phyloP scores from a whole-genome alignment of 345 rosid species.

The Abelmoschus esculentus region DNA sequence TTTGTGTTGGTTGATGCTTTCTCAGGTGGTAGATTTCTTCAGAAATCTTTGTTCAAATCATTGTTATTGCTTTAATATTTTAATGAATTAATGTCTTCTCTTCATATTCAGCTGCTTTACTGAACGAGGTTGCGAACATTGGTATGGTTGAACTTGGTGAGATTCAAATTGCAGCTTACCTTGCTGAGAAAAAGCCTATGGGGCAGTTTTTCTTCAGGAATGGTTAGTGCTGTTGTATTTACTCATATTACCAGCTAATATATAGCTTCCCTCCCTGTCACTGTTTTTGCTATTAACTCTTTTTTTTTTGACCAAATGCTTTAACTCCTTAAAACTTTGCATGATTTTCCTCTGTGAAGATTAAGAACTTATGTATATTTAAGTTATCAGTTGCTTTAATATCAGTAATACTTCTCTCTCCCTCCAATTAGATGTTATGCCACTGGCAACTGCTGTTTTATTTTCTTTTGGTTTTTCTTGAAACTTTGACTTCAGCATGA shows the following conservation, averaged over 20 bases:
- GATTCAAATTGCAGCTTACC: slow-evolving; percentile 50
- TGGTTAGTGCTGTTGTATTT: slow-evolving; percentile 37
- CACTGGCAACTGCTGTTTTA: not conserved
- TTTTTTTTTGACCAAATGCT: too few relatives aligned
- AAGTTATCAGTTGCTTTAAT: not conserved
- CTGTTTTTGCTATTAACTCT: not conserved
- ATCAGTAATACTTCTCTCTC: not conserved
- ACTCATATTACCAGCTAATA: not conserved
- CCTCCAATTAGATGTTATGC: not conserved
- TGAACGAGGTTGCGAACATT: slow-evolving; percentile 73
- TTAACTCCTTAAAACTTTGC: not conserved
- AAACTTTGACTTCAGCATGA: not conserved
- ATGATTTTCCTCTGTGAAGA: not conserved
- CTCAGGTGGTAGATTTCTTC: not conserved
- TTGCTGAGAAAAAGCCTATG: slow-evolving; percentile 77
- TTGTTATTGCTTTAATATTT: not conserved
- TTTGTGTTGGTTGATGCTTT: slow-evolving; percentile 1
- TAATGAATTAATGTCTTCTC: not conserved
- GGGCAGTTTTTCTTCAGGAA: slow-evolving; percentile 62
- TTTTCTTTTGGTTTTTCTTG: not conserved
- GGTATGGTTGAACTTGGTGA: slow-evolving; percentile 81
- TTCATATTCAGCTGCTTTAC: slow-evolving; percentile 42
- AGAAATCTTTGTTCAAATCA: not conserved
- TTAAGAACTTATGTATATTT: not conserved
- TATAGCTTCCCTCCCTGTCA: not conserved